Evolutionary conservation across 495 filamentous ascomycete genomes (phyloP).

Genomic region (Penicillium turbatum): DNA sequence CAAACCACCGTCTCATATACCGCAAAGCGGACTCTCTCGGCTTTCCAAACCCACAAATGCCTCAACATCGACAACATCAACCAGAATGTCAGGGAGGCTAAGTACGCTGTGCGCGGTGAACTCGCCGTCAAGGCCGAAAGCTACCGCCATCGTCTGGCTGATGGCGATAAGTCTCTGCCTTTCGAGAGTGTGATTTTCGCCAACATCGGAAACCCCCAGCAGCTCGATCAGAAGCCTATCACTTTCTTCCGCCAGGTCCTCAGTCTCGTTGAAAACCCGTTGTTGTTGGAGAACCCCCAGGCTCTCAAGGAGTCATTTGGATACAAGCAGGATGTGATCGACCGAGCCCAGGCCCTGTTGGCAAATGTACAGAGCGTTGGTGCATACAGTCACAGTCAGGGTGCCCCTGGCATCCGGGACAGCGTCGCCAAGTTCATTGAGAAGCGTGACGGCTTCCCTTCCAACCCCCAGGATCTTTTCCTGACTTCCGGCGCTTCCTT

Average conservation of each 20-base stretch:
- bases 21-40: slow-evolving; percentile 53
- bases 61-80: slow-evolving; percentile 90
- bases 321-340: slow-evolving; percentile 85
- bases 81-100: slow-evolving; percentile 71
- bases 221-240: slow-evolving; percentile 97
- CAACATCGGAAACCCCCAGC: slow-evolving; percentile 98
- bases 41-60: slow-evolving; percentile 46
- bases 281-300: slow-evolving; percentile 72
- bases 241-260: slow-evolving; percentile 98
- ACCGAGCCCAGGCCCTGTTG: slow-evolving; percentile 73
- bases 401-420: slow-evolving; percentile 75
- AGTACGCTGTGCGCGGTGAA: slow-evolving; percentile 96
- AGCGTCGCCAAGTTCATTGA: slow-evolving; percentile 92
- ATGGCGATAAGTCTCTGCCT: slow-evolving; percentile 63
- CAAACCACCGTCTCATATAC: slow-evolving; percentile 29
- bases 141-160: slow-evolving; percentile 67
- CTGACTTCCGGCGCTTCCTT: slow-evolving; percentile 87
- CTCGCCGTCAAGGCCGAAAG: slow-evolving; percentile 85
- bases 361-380: slow-evolving; percentile 84
- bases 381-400: slow-evolving; percentile 93
- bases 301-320: slow-evolving; percentile 60
- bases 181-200: slow-evolving; percentile 90
- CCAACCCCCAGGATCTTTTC: slow-evolving; percentile 75
- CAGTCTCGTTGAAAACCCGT: slow-evolving; percentile 87
- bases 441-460: slow-evolving; percentile 79